phyloP scores from a whole-genome alignment of 148 eudicot species.

The Persicaria tinctoria region DNA sequence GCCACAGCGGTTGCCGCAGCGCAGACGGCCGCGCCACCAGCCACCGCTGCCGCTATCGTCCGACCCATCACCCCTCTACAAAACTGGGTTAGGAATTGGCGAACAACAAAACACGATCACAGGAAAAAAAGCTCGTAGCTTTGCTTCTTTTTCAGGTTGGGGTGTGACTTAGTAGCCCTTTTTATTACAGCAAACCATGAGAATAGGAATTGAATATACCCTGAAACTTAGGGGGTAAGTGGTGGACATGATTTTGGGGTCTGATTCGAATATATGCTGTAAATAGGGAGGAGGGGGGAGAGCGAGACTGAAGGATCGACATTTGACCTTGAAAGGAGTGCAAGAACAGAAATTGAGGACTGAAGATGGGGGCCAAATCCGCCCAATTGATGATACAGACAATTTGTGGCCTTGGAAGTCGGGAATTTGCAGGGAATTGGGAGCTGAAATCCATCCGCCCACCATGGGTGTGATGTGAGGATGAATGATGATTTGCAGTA shows the following conservation, averaged over 20 bases:
- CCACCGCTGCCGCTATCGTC: constrained; percentile 36
- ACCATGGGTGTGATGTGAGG: neutral
- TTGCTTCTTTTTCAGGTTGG: no score
- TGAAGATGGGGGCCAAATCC: no score
- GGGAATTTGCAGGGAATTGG: constrained; percentile 7
- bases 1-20: constrained; percentile 39
- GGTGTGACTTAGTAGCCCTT: neutral
- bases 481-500: neutral
- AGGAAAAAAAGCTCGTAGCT: neutral
- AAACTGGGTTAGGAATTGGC: neutral
- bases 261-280: neutral
- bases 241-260: constrained; percentile 7
- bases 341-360: neutral
- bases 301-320: neutral
- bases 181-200: neutral
- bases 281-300: neutral
- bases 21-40: constrained; percentile 35
- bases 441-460: neutral
- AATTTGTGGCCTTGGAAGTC: neutral
- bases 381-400: no score
- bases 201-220: neutral
- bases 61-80: constrained; percentile 32
- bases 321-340: neutral
- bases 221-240: constrained; percentile 4
- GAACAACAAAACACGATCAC: neutral